A percentile compares a stretch with the other conserved stretches of the same genome.
These are phyloP conservation scores for Phaffomyces thermotolerans DNA, from an alignment of 805 yeast species.

Conservation along the genomic window DNA sequence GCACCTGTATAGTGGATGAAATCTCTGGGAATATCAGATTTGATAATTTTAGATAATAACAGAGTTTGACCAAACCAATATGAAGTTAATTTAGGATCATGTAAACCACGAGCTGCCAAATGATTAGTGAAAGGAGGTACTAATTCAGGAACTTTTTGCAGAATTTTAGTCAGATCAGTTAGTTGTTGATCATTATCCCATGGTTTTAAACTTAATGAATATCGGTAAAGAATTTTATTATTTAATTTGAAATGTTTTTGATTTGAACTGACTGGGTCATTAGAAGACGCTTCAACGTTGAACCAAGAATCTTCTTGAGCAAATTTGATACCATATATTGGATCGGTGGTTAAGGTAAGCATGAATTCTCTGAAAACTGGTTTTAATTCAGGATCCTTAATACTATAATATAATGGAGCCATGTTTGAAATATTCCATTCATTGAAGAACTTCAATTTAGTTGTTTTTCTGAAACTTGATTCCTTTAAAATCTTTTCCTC, in stretches of 20 bases:
- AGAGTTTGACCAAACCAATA: slow-evolving; percentile 78
- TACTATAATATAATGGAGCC: slow-evolving; percentile 42
- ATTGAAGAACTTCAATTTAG: slow-evolving; percentile 70
- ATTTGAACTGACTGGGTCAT: slow-evolving; percentile 31
- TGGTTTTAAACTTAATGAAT: slow-evolving; percentile 65
- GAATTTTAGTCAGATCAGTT: slow-evolving; percentile 42
- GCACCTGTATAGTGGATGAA: slow-evolving; percentile 22
- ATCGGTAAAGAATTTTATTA: slow-evolving; percentile 59
- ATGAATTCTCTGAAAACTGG: slow-evolving; percentile 39
- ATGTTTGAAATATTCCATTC: slow-evolving; percentile 64
- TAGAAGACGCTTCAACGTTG: slow-evolving; percentile 18
- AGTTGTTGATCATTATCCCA: slow-evolving; percentile 69
- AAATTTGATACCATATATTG: slow-evolving; percentile 38
- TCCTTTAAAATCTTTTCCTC: slow-evolving; percentile 51
- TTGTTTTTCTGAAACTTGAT: slow-evolving; percentile 49
- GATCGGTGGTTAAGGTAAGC: slow-evolving; percentile 40
- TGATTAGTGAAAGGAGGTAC: slow-evolving; percentile 62
- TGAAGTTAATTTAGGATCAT: slow-evolving; percentile 73
- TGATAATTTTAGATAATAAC: slow-evolving; percentile 52
- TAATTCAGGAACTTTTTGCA: slow-evolving; percentile 57
- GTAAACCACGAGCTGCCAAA: slow-evolving; percentile 55
- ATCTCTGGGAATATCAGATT: slow-evolving; percentile 44
- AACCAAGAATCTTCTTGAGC: slow-evolving; percentile 49
- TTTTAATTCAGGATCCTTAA: slow-evolving; percentile 28
- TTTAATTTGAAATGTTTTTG: slow-evolving; percentile 49